These are phyloP conservation scores for Tilletia indica DNA, from an alignment of 1,284 basidiomycete genomes.

Conservation along the genomic window DNA sequence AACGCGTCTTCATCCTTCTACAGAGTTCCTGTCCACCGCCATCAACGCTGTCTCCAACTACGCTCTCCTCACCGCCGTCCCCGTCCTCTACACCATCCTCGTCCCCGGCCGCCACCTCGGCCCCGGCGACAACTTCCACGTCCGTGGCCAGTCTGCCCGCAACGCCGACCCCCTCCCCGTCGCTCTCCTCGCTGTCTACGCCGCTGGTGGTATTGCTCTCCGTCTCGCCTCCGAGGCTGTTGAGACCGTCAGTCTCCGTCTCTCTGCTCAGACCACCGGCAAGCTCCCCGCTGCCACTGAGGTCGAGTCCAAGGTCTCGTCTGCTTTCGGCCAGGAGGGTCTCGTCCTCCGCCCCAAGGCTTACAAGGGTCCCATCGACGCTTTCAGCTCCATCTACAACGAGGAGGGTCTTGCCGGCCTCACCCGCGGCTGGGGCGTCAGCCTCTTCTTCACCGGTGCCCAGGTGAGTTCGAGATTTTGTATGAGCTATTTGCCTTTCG, in stretches of 20 bases:
- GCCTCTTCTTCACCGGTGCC: constrained; percentile 14
- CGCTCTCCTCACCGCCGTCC: constrained; percentile 15
- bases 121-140: constrained; percentile 14
- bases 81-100: constrained; percentile 16
- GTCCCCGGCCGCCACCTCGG: constrained; percentile 13
- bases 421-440: constrained; percentile 19
- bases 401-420: constrained; percentile 17
- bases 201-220: constrained; percentile 18
- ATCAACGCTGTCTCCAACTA: constrained; percentile 16
- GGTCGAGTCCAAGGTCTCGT: not conserved
- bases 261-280: constrained; percentile 13
- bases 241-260: constrained; percentile 16
- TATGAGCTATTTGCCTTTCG: not conserved
- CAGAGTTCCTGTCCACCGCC: constrained; percentile 14
- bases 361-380: constrained; percentile 18
- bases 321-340: constrained; percentile 15
- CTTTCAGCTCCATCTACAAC: constrained; percentile 17
- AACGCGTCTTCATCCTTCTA: not conserved
- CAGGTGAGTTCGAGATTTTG: not conserved
- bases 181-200: constrained; percentile 8
- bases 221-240: constrained; percentile 12
- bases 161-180: constrained; percentile 18
- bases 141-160: constrained; percentile 18
- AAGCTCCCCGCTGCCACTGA: not conserved
- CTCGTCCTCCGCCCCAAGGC: constrained; percentile 15